Percentiles rank a stretch among this genome's conserved stretches.
phyloP scores from a whole-genome alignment of 805 yeast genomes.

The Dipodascus geniculatus region DNA sequence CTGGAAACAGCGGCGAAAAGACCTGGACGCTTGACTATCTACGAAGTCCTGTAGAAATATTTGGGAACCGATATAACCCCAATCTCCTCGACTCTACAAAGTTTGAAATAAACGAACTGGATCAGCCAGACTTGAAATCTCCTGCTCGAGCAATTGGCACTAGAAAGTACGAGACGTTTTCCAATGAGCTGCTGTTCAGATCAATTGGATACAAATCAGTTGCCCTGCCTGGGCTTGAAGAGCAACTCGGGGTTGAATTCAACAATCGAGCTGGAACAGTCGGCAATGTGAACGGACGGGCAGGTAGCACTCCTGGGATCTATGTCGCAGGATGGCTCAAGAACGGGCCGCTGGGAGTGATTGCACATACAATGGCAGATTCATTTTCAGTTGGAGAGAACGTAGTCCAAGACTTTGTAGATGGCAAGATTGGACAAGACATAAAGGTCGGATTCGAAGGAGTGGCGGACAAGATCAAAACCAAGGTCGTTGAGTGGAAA shows the following conservation, averaged over 20 bases:
- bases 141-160: constrained; percentile 29
- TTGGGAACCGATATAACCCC: constrained; percentile 26
- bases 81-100: constrained; percentile 33
- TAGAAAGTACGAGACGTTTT: constrained; percentile 20
- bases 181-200: constrained; percentile 58
- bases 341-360: constrained; percentile 79
- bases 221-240: constrained; percentile 44
- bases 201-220: constrained; percentile 76
- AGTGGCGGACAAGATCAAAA: constrained; percentile 16
- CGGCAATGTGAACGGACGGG: constrained; percentile 34
- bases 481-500: constrained; percentile 41
- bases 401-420: constrained; percentile 44
- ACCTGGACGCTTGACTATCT: constrained; percentile 64
- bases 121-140: constrained; percentile 28
- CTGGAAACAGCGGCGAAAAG: constrained; percentile 17
- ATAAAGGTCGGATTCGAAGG: constrained; percentile 25
- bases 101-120: constrained; percentile 38
- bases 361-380: constrained; percentile 81
- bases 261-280: constrained; percentile 34
- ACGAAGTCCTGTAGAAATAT: constrained; percentile 47
- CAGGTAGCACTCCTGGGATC: constrained; percentile 32
- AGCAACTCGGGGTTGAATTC: constrained; percentile 38
- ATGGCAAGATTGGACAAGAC: constrained; percentile 15
- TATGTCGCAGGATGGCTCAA: constrained; percentile 89
- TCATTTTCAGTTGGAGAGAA: constrained; percentile 64